Percentiles rank a stretch among this genome's conserved stretches.
Evolutionary conservation across 169 alveolate species (phyloP).

Genomic region (Eimeria brunetti): DNA sequence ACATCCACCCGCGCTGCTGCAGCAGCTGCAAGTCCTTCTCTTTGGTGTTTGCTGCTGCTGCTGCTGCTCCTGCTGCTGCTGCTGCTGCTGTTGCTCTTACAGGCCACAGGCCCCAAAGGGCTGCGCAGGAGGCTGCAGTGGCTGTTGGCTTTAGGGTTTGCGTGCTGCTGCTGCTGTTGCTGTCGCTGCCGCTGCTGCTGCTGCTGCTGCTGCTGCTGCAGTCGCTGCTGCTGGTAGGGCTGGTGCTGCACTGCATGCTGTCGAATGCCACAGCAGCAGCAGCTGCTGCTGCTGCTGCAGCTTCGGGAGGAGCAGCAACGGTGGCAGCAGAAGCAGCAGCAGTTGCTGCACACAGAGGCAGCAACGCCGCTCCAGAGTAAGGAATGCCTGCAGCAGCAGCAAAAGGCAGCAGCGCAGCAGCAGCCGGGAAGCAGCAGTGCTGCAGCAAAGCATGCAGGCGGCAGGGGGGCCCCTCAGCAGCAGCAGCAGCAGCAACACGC

Average conservation of each 20-base stretch:
- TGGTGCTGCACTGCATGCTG: background rate
- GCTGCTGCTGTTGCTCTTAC: background rate
- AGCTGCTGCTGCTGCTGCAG: too few relatives aligned
- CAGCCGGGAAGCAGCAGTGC: background rate
- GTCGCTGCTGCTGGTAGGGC: background rate
- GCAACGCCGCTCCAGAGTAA: constrained; percentile 8
- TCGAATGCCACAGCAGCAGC: constrained; percentile 7
- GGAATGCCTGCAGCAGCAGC: background rate
- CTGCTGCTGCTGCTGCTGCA: background rate
- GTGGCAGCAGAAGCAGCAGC: background rate
- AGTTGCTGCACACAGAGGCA: constrained; percentile 4
- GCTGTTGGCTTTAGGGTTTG: background rate
- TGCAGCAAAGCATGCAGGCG: background rate
- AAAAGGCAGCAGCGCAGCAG: constrained; percentile 12
- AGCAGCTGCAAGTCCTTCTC: too few relatives aligned
- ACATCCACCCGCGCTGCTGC: too few relatives aligned
- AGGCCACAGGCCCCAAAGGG: background rate
- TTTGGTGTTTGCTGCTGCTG: background rate
- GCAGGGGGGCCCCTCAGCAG: constrained; percentile 1
- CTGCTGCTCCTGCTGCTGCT: background rate
- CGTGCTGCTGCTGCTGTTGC: constrained; percentile 25
- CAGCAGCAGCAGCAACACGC: constrained; percentile 28
- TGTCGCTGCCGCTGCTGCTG: constrained; percentile 17
- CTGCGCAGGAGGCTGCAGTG: background rate
- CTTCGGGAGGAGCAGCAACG: background rate